phyloP scores from a whole-genome alignment of 2,329 filamentous ascomycete genomes.

The Xenoacremonium recifei region DNA sequence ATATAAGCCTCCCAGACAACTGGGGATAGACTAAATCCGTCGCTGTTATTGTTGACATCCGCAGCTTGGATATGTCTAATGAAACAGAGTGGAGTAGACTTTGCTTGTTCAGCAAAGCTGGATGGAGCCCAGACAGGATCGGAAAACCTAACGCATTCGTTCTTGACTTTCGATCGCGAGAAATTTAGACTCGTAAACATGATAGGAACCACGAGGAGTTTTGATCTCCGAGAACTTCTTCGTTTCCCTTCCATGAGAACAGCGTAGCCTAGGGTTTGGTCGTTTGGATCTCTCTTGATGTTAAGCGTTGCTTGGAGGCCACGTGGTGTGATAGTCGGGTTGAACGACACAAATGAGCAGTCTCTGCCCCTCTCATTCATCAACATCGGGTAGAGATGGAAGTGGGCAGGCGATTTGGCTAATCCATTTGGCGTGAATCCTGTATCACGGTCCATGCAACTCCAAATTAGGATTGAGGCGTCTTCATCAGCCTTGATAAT shows the following conservation, averaged over 20 bases:
- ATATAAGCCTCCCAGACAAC: slow-evolving; percentile 3
- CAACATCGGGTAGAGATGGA: slow-evolving; percentile 1
- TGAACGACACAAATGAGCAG: neutral
- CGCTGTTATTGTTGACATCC: slow-evolving; percentile 3
- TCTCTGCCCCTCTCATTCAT: neutral
- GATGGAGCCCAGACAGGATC: slow-evolving; percentile 5
- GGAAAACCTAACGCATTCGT: slow-evolving; percentile 7
- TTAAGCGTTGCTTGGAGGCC: slow-evolving; percentile 3
- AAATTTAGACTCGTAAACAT: slow-evolving; percentile 1
- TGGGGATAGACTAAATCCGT: slow-evolving; percentile 2
- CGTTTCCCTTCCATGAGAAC: slow-evolving; percentile 1
- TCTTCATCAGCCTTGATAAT: neutral
- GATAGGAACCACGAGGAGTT: slow-evolving; percentile 3
- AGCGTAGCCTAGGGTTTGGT: slow-evolving; percentile 1
- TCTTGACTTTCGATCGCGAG: slow-evolving; percentile 1
- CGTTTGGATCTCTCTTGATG: slow-evolving; percentile 4
- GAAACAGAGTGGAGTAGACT: slow-evolving; percentile 2
- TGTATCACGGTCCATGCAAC: slow-evolving; percentile 1
- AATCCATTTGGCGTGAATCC: slow-evolving; percentile 5
- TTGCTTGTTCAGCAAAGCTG: neutral
- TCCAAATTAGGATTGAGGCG: neutral
- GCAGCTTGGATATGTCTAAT: slow-evolving; percentile 4
- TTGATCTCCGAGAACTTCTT: neutral
- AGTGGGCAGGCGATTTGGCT: slow-evolving; percentile 3
- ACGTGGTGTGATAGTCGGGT: slow-evolving; percentile 2